Evolutionary conservation across 352 stramenopile genomes (phyloP), one percentile per base, ranked within the genome.

Genomic region (Pythium aristosporum): DNA sequence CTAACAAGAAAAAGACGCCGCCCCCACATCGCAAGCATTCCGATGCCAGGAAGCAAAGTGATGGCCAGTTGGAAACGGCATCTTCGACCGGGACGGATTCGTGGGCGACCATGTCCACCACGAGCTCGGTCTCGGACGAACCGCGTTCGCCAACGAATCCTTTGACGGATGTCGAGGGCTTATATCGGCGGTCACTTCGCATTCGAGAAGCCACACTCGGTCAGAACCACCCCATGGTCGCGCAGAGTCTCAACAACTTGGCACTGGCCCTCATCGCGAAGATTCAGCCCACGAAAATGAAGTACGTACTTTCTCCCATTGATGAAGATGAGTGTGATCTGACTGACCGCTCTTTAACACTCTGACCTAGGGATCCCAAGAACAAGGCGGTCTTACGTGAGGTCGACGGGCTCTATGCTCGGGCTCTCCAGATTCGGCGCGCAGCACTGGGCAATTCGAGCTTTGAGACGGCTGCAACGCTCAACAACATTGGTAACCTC

Each of bases 401-500:
- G 67, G 85, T 94, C 43, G 80, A 75, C 13, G 66, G 77, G 49
- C 42, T 92, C 2, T 94, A 89, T 49, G 71, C 81, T 2, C 81
- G 78, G 21, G 85, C 85, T 16, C 53, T 92, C n/a, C 71, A 67
- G 21, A 94, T 94, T 64, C 82, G 85, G 41, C 73, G 83, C 2
- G 88, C 67, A 10, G 87, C 72, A 18, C 72, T 94, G 32, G 85
- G 85, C 0, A 91, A 89, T 36, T 77, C 84, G 39, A 94, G 80
- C 61, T 84, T 91, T 18, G 85, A 94, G 61, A 92, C 82, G 2
- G 85, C 85, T 9, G 79, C 85, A 5, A 94, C 82, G 11, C 60
- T 94, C 5, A 94, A 88, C 69, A 94, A 94, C 52, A 87, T 94
- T 28, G 85, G 85, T 34, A 94, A 88, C 62, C 89, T 89, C 73